Percentiles rank a stretch among this genome's conserved stretches.
Evolutionary conservation across 176 grass and related monocot genomes (phyloP).

Genomic region (Eremochloa ophiuroides): DNA sequence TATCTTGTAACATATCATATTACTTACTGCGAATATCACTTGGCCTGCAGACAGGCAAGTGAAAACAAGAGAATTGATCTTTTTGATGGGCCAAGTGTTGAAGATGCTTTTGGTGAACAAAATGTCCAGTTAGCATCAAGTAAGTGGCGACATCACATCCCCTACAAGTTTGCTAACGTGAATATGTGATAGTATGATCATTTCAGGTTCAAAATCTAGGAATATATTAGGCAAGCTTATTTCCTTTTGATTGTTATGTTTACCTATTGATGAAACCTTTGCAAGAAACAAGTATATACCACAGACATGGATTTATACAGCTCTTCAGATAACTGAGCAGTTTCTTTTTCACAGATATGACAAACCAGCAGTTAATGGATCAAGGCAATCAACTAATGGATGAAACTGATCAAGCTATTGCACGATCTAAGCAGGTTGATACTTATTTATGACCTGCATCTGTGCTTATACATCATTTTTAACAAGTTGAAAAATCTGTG

Average conservation of each 20-base stretch:
- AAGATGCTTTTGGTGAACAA: conserved; percentile 84
- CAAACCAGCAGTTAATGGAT: conserved; percentile 89
- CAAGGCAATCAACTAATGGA: conserved; percentile 72
- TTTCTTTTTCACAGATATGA: conserved; percentile 58
- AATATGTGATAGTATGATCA: conserved; percentile 4
- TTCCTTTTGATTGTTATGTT: background rate
- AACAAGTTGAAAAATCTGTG: background rate
- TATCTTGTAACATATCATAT: background rate
- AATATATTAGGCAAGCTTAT: background rate
- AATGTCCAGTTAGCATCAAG: conserved; percentile 78
- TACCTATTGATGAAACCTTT: background rate
- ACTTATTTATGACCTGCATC: background rate
- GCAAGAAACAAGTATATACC: conserved; percentile 15
- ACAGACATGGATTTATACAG: background rate
- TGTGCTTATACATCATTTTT: conserved; percentile 8
- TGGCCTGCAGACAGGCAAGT: conserved; percentile 61
- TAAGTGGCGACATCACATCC: conserved; percentile 33
- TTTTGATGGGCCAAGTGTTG: conserved; percentile 71
- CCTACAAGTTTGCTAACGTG: background rate
- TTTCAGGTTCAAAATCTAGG: background rate
- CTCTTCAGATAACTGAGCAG: background rate
- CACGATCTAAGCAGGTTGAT: conserved; percentile 57
- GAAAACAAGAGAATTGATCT: conserved; percentile 87
- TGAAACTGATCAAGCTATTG: conserved; percentile 94
- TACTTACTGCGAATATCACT: conserved; percentile 1